These are phyloP conservation scores for Fagopyrum esculentum DNA, from an alignment of 148 eudicot species.

Conservation along the genomic window DNA sequence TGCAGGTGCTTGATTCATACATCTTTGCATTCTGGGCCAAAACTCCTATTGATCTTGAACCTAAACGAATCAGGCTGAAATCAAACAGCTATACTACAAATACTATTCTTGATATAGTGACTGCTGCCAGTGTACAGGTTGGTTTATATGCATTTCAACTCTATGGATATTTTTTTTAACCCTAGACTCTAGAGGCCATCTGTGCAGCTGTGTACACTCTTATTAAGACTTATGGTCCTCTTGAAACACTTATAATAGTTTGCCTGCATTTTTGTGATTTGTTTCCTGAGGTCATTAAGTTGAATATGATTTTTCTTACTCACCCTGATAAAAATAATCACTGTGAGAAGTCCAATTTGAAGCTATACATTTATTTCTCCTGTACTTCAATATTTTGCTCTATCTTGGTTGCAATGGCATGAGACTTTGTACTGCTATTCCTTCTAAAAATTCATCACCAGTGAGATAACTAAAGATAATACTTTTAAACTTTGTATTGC, in stretches of 20 bases:
- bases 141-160: neutral
- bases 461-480: neutral
- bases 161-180: neutral
- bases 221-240: neutral
- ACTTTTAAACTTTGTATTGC: neutral
- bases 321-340: neutral
- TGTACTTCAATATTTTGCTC: neutral
- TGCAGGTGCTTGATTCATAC: slow-evolving; percentile 52
- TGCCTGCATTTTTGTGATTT: neutral
- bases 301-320: neutral
- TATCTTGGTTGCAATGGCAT: neutral
- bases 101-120: slow-evolving; percentile 76
- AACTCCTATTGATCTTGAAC: slow-evolving; percentile 78
- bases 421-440: neutral
- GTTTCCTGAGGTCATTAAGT: neutral
- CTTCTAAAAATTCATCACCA: neutral
- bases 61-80: slow-evolving; percentile 81
- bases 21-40: slow-evolving; percentile 88
- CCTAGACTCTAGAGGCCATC: neutral
- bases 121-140: slow-evolving; percentile 91
- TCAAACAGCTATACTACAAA: slow-evolving; percentile 83
- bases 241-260: slow-evolving; percentile 1
- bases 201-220: neutral
- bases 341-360: neutral
- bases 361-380: neutral